phyloP scores from a whole-genome alignment of 495 filamentous ascomycete species.

The Penicillium samsonianum region DNA sequence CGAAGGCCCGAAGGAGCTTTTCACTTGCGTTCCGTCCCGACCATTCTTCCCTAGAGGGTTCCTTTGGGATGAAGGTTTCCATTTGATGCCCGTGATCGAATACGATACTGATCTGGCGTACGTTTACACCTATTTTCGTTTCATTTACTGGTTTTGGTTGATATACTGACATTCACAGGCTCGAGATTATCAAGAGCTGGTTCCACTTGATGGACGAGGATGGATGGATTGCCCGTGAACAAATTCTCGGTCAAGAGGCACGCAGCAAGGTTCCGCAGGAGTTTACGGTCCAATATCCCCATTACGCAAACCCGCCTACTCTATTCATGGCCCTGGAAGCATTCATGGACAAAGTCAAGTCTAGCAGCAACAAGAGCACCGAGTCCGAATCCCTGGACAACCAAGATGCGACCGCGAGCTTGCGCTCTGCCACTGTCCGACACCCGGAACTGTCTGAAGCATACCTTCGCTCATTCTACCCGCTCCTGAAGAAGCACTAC shows the following conservation, averaged over 20 bases:
- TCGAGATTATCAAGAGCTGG: conserved; percentile 95
- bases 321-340: conserved; percentile 84
- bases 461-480: conserved; percentile 82
- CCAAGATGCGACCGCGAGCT: conserved; percentile 29
- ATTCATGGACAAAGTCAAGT: conserved; percentile 73
- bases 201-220: conserved; percentile 94
- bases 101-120: conserved; percentile 89
- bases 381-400: conserved; percentile 26
- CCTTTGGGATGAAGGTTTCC: conserved; percentile 98
- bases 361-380: conserved; percentile 37
- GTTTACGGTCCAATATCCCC: conserved; percentile 95
- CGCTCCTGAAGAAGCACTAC: conserved; percentile 88
- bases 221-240: conserved; percentile 96
- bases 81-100: conserved; percentile 86
- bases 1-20: conserved; percentile 87
- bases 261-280: conserved; percentile 94
- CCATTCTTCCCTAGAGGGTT: conserved; percentile 97
- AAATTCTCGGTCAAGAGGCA: conserved; percentile 92
- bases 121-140: conserved; percentile 16
- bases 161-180: conserved; percentile 35
- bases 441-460: conserved; percentile 67
- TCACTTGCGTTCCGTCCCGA: conserved; percentile 88
- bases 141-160: background rate
- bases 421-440: conserved; percentile 61
- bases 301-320: conserved; percentile 98